Percentiles rank a stretch among this genome's conserved stretches.
Conservation (phyloP, 2,329 filamentous ascomycete species). For the Pseudogymnoascus sp. region DNA sequence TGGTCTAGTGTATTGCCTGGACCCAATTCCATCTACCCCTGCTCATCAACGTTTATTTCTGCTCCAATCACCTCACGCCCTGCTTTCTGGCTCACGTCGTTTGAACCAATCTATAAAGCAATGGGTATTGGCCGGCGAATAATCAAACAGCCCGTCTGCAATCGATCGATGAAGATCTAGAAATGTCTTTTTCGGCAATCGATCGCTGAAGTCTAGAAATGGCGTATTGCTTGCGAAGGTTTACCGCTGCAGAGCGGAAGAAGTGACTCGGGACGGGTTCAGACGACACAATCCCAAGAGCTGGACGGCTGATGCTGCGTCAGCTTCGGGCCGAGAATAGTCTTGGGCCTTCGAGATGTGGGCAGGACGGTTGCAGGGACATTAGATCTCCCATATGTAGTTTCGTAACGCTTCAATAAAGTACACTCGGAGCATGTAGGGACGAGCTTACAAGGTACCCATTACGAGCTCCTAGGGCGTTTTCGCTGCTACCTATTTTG, state of each 20-base stretch:
- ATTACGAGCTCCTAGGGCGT: background rate
- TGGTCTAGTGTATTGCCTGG: background rate
- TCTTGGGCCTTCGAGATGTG: background rate
- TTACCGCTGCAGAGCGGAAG: background rate
- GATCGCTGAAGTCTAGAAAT: background rate
- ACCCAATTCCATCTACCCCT: background rate
- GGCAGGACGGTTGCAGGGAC: background rate
- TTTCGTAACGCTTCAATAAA: background rate
- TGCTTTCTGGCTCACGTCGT: background rate
- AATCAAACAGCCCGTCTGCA: background rate
- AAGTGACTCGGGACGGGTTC: background rate
- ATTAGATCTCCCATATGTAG: background rate
- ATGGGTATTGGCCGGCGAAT: background rate
- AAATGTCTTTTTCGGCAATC: background rate
- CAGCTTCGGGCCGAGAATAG: background rate
- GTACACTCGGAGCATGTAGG: background rate
- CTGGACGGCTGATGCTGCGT: background rate
- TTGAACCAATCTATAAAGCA: background rate
- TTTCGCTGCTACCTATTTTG: background rate
- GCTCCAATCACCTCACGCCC: background rate
- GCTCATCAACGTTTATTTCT: background rate
- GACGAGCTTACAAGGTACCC: background rate
- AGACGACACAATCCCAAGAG: background rate
- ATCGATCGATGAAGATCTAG: background rate
- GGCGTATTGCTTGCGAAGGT: background rate